These are phyloP conservation scores for Ceratocystiopsis brevicomis DNA, from an alignment of 2,329 filamentous ascomycete species.

Conservation along the genomic window DNA sequence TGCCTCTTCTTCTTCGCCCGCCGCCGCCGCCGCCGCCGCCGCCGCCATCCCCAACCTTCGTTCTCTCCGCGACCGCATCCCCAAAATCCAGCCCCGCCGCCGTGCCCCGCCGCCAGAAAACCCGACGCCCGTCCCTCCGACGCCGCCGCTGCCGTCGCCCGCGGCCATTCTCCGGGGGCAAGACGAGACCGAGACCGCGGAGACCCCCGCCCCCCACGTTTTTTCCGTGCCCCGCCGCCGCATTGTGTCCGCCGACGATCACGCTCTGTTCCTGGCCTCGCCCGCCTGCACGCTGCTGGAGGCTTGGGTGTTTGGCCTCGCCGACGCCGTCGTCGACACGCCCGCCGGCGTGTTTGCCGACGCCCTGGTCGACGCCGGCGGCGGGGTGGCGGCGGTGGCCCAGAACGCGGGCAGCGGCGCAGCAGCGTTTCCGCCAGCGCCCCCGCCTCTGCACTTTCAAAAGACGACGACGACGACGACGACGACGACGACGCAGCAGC, in stretches of 20 bases:
- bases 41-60: slow-evolving; percentile 27
- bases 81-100: slow-evolving; percentile 47
- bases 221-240: slow-evolving; percentile 55
- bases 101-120: slow-evolving; percentile 33
- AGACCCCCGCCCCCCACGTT: slow-evolving; percentile 8
- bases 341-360: slow-evolving; percentile 18
- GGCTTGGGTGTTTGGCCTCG: slow-evolving; percentile 71
- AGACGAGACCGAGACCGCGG: too few species aligned
- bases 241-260: slow-evolving; percentile 66
- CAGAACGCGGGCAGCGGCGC: not conserved
- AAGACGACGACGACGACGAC: too few species aligned
- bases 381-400: not conserved
- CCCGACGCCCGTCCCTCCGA: slow-evolving; percentile 48
- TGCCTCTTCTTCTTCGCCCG: slow-evolving; percentile 2
- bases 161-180: slow-evolving; percentile 31
- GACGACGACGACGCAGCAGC: too few species aligned
- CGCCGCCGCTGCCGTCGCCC: slow-evolving; percentile 52
- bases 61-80: slow-evolving; percentile 38
- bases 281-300: slow-evolving; percentile 57
- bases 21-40: slow-evolving; percentile 1
- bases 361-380: not conserved
- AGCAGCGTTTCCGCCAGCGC: slow-evolving; percentile 1
- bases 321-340: slow-evolving; percentile 58
- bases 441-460: slow-evolving; percentile 3
- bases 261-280: slow-evolving; percentile 62